Evolutionary conservation across 352 stramenopile genomes (phyloP).

Genomic region (Blastocystis sp.): DNA sequence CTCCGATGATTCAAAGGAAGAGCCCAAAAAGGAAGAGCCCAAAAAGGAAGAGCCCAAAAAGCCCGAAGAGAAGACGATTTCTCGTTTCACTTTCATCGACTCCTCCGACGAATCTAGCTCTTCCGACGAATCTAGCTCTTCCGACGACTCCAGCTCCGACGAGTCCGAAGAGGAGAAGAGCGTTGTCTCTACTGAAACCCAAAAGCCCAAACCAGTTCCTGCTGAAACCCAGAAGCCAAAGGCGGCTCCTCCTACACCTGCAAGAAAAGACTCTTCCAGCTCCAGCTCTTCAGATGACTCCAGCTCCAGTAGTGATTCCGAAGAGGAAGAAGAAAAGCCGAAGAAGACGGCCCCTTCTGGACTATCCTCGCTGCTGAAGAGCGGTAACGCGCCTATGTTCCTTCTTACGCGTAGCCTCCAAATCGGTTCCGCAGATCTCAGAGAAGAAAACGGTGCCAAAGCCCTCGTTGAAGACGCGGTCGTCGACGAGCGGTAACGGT

Average conservation of each 20-base stretch:
- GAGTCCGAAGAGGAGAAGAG: neutral
- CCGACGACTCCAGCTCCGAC: neutral
- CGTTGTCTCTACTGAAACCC: too few relatives aligned
- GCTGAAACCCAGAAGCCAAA: neutral
- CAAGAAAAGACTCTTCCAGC: neutral
- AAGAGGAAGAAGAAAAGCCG: conserved; percentile 5
- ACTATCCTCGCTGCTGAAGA: neutral
- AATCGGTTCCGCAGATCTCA: neutral
- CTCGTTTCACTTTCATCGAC: neutral
- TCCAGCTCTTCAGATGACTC: neutral
- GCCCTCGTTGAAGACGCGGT: neutral
- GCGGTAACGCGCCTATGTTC: neutral
- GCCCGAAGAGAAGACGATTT: neutral
- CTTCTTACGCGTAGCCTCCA: neutral
- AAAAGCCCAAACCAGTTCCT: neutral
- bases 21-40: neutral
- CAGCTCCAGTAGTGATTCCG: conserved; percentile 20
- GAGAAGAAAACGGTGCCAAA: neutral
- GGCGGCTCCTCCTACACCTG: neutral
- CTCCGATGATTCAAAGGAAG: too few relatives aligned
- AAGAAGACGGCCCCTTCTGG: neutral
- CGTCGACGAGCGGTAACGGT: neutral
- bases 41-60: neutral
- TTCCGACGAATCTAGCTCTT: neutral
- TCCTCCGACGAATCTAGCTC: conserved; percentile 4